Evolutionary conservation across 257 asterid genomes (phyloP), one percentile per base, ranked within the genome.

Genomic region (Nicotiana sylvestris): DNA sequence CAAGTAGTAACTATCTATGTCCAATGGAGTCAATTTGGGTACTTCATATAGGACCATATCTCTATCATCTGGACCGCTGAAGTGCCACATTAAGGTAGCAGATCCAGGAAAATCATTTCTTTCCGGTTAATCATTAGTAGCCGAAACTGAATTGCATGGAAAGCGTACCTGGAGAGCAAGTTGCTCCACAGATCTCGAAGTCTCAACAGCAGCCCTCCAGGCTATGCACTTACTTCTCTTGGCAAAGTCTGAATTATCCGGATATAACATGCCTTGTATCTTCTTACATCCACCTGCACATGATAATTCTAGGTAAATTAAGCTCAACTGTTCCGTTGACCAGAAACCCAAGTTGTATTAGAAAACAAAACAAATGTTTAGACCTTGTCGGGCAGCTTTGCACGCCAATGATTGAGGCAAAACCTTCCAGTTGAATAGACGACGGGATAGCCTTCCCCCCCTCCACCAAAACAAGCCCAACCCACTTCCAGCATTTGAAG

Each of bases 371-470:
- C 77, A 83, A 88, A 87, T 46, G 67, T 56, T 35, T 56, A 70
- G 82, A 96, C 99, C 99, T 93, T 90, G 97, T 53, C 99, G 95
- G 64, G 98, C 98, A 90, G 98, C 98, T 90, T 94, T 94, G 77
- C 89, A 89, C 86, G 91, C 98, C 90, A 93, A 86, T 46, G 94
- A 83, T 82, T 78, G 91, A 77, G 99, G 99, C 85, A 96, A 83
- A 81, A 89, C 95, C 89, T 93, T 93, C 92, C 95, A 93, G 84
- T 84, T 90, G 88, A 96, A 92, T 81, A 96, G 91, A 84, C 70
- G 81, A 66, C 97, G 92, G n/a, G 99, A 96, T 82, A 90, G 90
- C 86, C 90, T 90, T 81, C 98, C 97, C 81, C 99, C 99, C 87
- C 98, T 92, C 99, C 98, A 93, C 99, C 99, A 96, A 86, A 93